These are phyloP conservation scores for Tilletia horrida DNA, from an alignment of 1,284 basidiomycete species.

Conservation along the genomic window DNA sequence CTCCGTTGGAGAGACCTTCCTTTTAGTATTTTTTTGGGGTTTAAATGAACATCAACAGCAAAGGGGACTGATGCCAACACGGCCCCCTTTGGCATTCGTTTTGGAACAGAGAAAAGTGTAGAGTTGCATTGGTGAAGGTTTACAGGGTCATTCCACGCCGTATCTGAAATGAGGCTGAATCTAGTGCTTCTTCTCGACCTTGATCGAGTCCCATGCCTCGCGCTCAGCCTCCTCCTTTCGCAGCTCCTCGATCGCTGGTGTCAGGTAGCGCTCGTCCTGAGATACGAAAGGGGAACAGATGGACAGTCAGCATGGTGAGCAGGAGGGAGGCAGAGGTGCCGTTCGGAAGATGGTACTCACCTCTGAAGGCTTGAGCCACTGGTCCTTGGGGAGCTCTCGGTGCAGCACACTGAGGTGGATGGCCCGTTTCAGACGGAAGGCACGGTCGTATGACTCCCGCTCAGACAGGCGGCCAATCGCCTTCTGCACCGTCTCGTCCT, in stretches of 20 bases:
- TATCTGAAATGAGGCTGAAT: neutral
- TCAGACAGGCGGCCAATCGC: constrained; percentile 77
- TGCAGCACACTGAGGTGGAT: constrained; percentile 77
- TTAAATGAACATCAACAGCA: no score
- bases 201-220: constrained; percentile 71
- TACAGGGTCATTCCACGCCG: no score
- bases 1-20: constrained; percentile 7
- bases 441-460: constrained; percentile 82
- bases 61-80: no score
- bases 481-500: constrained; percentile 78
- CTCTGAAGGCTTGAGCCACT: constrained; percentile 76
- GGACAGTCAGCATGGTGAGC: neutral
- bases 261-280: constrained; percentile 88
- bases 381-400: constrained; percentile 74
- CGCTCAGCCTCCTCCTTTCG: constrained; percentile 76
- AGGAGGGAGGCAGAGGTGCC: neutral
- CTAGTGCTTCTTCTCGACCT: constrained; percentile 42
- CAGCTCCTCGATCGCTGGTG: constrained; percentile 73
- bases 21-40: neutral
- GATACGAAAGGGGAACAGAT: constrained; percentile 12
- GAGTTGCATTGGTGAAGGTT: no score
- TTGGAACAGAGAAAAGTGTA: no score
- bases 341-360: constrained; percentile 57
- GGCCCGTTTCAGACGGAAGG: constrained; percentile 81
- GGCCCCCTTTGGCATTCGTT: no score